Percentiles rank a stretch among this genome's conserved stretches.
Conservation (phyloP, 2,329 filamentous ascomycete genomes). For the Teratosphaeria nubilosa region DNA sequence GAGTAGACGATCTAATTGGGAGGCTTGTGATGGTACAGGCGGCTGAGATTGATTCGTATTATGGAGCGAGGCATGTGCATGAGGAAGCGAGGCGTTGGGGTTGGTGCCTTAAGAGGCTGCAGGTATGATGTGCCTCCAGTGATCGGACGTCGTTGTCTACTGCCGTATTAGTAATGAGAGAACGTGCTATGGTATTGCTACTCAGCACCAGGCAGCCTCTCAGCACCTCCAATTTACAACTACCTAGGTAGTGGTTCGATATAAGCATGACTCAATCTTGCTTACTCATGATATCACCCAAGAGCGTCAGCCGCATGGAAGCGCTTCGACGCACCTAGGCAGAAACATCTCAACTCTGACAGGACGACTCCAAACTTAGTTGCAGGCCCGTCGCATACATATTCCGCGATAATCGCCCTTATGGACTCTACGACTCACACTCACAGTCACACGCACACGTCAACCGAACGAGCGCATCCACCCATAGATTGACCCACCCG, state of each 20-base stretch:
- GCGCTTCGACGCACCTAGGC: neutral
- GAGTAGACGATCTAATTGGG: slow-evolving; percentile 5
- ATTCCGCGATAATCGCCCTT: neutral
- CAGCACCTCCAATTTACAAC: no score
- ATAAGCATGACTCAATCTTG: neutral
- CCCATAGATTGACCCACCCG: slow-evolving; percentile 9
- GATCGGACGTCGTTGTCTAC: neutral
- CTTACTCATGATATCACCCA: neutral
- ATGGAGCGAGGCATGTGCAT: neutral
- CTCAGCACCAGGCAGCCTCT: no score
- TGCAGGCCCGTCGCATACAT: neutral
- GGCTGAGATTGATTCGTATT: neutral
- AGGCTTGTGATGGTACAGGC: neutral
- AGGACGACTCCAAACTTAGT: neutral
- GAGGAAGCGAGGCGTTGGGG: neutral
- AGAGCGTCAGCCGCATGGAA: neutral
- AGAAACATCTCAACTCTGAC: neutral
- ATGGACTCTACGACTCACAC: slow-evolving; percentile 2
- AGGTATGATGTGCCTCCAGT: neutral
- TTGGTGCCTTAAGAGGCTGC: neutral
- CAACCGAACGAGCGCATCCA: slow-evolving; percentile 7
- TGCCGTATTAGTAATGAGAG: no score
- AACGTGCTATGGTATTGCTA: no score
- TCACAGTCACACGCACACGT: neutral
- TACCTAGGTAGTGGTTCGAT: no score